Conservation (phyloP, 345 rosid species). For the Carallia brachiata region DNA sequence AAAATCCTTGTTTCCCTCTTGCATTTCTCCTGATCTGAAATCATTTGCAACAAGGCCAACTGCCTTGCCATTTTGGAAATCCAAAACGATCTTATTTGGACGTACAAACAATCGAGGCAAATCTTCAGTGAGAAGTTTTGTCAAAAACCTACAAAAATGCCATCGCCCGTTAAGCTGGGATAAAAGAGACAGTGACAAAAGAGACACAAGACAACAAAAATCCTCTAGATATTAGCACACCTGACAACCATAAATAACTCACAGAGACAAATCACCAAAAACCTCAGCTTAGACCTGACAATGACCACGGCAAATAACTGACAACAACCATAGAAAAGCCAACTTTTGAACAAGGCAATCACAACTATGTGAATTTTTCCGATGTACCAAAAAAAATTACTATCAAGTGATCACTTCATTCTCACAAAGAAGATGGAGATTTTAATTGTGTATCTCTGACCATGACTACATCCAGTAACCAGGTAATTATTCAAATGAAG, state of each 20-base stretch:
- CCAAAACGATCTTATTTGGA: conserved; percentile 97
- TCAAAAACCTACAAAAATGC: conserved; percentile 69
- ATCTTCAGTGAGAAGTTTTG: conserved; percentile 87
- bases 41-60: conserved; percentile 80
- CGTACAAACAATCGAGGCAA: conserved; percentile 91
- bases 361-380: too few species aligned
- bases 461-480: too few species aligned
- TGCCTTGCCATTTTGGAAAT: conserved; percentile 89
- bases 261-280: not conserved
- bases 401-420: too few species aligned
- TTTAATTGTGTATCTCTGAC: too few species aligned
- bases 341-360: too few species aligned
- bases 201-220: not conserved
- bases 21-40: conserved; percentile 73
- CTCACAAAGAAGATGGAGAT: too few species aligned
- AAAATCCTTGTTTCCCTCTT: conserved; percentile 86
- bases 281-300: not conserved
- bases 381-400: too few species aligned
- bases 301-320: too few species aligned
- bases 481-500: too few species aligned
- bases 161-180: conserved; percentile 1
- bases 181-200: conserved; percentile 2
- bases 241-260: not conserved
- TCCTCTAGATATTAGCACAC: not conserved
- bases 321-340: too few species aligned